phyloP scores from a whole-genome alignment of 805 yeast species.

The Kazachstania viticola region DNA sequence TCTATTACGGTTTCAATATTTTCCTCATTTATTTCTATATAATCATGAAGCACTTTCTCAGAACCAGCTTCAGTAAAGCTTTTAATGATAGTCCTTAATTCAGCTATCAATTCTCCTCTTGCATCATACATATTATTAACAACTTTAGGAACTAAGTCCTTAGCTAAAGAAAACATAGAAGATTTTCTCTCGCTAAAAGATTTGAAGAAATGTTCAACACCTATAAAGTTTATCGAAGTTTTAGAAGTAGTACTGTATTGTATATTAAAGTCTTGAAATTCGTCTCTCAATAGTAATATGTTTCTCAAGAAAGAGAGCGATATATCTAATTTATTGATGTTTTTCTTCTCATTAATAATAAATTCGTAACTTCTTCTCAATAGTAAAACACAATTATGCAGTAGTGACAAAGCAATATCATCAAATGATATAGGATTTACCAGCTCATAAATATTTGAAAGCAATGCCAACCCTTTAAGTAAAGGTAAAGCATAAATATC shows the following conservation, averaged over 20 bases:
- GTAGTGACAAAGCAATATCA: slow-evolving; percentile 77
- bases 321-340: slow-evolving; percentile 34
- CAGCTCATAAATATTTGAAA: slow-evolving; percentile 71
- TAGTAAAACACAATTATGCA: slow-evolving; percentile 63
- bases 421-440: slow-evolving; percentile 72
- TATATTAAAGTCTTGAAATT: slow-evolving; percentile 67
- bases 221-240: slow-evolving; percentile 57
- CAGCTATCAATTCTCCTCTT: slow-evolving; percentile 57
- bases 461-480: slow-evolving; percentile 50
- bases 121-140: slow-evolving; percentile 77
- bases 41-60: slow-evolving; percentile 37
- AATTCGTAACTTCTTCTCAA: slow-evolving; percentile 42
- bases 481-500: slow-evolving; percentile 56
- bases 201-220: slow-evolving; percentile 44
- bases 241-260: slow-evolving; percentile 45
- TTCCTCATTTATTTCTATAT: slow-evolving; percentile 21
- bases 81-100: slow-evolving; percentile 59
- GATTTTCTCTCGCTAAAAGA: slow-evolving; percentile 24
- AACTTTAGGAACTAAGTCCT: slow-evolving; percentile 32
- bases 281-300: slow-evolving; percentile 56
- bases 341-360: slow-evolving; percentile 39
- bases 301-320: slow-evolving; percentile 62
- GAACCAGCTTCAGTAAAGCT: slow-evolving; percentile 53
- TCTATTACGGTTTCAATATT: slow-evolving; percentile 14
- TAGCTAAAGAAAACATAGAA: slow-evolving; percentile 6